phyloP scores from a whole-genome alignment of 75 land plant genomes.

The Selaginella moellendorffii region DNA sequence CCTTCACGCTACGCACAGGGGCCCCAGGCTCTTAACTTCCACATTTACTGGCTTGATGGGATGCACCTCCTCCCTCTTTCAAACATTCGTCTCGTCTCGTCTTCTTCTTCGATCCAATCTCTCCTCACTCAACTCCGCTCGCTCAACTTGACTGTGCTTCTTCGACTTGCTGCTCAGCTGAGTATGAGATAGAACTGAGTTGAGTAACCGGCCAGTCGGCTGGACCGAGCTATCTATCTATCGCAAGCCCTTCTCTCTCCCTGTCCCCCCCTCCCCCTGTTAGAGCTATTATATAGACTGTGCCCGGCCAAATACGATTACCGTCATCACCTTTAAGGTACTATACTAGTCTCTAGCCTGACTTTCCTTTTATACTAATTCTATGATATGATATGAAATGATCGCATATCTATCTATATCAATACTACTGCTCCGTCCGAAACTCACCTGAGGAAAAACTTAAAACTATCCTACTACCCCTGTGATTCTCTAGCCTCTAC shows the following conservation, averaged over 20 bases:
- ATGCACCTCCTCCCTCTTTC: background rate
- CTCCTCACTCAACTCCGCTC: too few species aligned
- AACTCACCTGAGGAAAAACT: too few species aligned
- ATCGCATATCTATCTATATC: background rate
- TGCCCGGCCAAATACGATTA: background rate
- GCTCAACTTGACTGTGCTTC: too few species aligned
- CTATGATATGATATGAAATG: background rate
- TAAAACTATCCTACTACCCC: background rate
- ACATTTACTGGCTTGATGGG: background rate
- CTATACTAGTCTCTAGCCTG: background rate
- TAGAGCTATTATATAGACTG: too few species aligned
- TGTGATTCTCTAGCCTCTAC: background rate
- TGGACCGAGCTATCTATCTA: too few species aligned
- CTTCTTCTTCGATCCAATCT: too few species aligned
- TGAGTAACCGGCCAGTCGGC: too few species aligned
- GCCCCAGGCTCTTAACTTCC: background rate
- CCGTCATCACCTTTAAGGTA: background rate
- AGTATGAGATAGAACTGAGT: too few species aligned
- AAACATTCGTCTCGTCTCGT: background rate
- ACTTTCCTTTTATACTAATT: background rate
- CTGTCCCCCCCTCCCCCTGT: too few species aligned
- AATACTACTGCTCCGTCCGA: too few species aligned
- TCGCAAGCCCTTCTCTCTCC: too few species aligned
- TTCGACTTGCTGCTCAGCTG: too few species aligned
- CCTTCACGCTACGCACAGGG: slow-evolving; percentile 1